A percentile compares a stretch with the other conserved stretches of the same genome.
Evolutionary conservation across 176 grass and related monocot genomes (phyloP).

Genomic region (Avena insularis): DNA sequence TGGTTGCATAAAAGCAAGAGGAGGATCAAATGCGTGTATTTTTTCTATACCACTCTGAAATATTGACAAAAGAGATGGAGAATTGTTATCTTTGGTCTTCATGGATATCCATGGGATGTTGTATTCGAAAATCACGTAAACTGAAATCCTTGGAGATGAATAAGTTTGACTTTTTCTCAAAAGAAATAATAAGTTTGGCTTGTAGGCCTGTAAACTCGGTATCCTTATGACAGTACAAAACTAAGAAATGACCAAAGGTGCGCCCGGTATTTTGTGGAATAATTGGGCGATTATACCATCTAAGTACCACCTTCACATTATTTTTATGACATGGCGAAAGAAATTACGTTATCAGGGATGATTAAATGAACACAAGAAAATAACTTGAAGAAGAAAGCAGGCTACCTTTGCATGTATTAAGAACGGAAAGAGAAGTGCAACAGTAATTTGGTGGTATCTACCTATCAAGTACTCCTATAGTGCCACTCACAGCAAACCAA

Average conservation of each 20-base stretch:
- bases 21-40: too few relatives aligned
- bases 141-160: not conserved
- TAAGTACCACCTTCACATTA: too few relatives aligned
- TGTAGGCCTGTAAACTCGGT: too few relatives aligned
- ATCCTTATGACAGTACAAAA: too few relatives aligned
- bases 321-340: too few relatives aligned
- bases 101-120: not conserved
- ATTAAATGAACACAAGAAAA: not conserved
- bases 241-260: too few relatives aligned
- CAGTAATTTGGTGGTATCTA: not conserved
- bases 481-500: too few relatives aligned
- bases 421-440: not conserved
- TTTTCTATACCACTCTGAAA: too few relatives aligned
- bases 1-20: not conserved
- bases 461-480: not conserved
- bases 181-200: too few relatives aligned
- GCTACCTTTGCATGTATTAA: not conserved
- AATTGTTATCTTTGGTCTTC: not conserved
- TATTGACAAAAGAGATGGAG: not conserved
- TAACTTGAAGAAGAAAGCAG: not conserved
- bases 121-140: not conserved
- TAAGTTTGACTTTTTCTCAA: too few relatives aligned
- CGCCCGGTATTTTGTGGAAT: too few relatives aligned
- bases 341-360: not conserved
- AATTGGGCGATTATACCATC: too few relatives aligned